A percentile compares a stretch with the other conserved stretches of the same genome.
phyloP scores from a whole-genome alignment of 805 yeast species.

The Nakazawaea anatomiae region DNA sequence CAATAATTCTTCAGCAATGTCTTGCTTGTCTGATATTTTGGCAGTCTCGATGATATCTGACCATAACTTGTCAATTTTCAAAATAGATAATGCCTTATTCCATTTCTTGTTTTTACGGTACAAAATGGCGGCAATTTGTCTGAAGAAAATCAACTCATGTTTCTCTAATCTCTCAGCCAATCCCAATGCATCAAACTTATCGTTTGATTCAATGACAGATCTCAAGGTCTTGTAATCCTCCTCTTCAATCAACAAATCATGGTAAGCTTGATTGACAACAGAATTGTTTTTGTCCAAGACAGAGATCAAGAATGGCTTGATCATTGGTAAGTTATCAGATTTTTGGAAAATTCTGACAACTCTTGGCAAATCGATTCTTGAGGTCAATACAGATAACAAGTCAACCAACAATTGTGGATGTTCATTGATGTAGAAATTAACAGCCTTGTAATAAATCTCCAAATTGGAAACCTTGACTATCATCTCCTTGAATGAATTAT shows the following conservation, averaged over 20 bases:
- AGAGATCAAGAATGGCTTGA: slow-evolving; percentile 89
- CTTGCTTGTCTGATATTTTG: slow-evolving; percentile 67
- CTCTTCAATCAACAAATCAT: slow-evolving; percentile 91
- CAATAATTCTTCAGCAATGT: slow-evolving; percentile 83
- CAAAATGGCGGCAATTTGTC: slow-evolving; percentile 92
- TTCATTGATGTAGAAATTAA: slow-evolving; percentile 87
- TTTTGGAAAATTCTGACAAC: slow-evolving; percentile 92
- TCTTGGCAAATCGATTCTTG: slow-evolving; percentile 90
- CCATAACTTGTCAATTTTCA: slow-evolving; percentile 93
- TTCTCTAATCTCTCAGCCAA: slow-evolving; percentile 90
- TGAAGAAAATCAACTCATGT: slow-evolving; percentile 85
- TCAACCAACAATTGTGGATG: slow-evolving; percentile 90
- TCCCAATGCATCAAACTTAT: slow-evolving; percentile 87
- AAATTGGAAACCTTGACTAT: slow-evolving; percentile 91
- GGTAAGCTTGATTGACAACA: slow-evolving; percentile 91
- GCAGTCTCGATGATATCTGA: slow-evolving; percentile 91
- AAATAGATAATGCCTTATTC: slow-evolving; percentile 79
- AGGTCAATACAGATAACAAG: slow-evolving; percentile 73
- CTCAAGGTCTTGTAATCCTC: slow-evolving; percentile 90
- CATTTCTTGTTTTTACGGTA: slow-evolving; percentile 94
- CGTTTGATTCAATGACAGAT: slow-evolving; percentile 81
- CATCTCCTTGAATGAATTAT: slow-evolving; percentile 88
- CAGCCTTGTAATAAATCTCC: slow-evolving; percentile 96
- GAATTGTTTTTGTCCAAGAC: slow-evolving; percentile 87
- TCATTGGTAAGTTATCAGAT: slow-evolving; percentile 92